A percentile compares a stretch with the other conserved stretches of the same genome.
These are phyloP conservation scores for Daldinia childiae DNA, from an alignment of 495 filamentous ascomycete genomes.

Conservation along the genomic window DNA sequence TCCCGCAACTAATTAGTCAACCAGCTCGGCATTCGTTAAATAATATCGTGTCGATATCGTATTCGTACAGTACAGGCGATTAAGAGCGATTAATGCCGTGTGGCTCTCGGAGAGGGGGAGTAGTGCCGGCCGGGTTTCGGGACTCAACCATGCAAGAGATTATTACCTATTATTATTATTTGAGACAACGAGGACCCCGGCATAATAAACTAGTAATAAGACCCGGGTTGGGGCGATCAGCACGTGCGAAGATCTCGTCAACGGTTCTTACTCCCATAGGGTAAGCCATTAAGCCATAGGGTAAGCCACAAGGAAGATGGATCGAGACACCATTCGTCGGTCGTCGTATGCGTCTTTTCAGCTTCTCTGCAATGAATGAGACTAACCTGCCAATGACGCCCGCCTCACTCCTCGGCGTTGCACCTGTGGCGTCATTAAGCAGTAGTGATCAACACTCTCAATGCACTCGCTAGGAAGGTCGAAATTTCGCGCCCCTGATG, in stretches of 20 bases:
- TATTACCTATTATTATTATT: constrained; percentile 12
- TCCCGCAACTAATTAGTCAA: constrained; percentile 26
- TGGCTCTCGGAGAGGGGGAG: constrained; percentile 20
- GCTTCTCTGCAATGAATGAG: constrained; percentile 28
- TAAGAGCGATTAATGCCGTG: constrained; percentile 20
- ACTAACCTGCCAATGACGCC: constrained; percentile 15
- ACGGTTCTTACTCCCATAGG: constrained; percentile 36
- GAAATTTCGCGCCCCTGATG: constrained; percentile 14
- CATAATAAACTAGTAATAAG: constrained; percentile 44
- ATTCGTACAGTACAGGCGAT: constrained; percentile 31
- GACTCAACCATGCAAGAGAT: constrained; percentile 28
- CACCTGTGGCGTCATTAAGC: constrained; percentile 41
- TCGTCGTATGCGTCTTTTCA: constrained; percentile 31
- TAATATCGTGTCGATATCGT: constrained; percentile 11
- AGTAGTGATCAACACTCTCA: constrained; percentile 31
- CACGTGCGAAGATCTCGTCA: constrained; percentile 44
- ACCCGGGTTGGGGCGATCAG: constrained; percentile 42
- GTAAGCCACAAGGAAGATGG: constrained; percentile 24
- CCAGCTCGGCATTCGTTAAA: constrained; percentile 27
- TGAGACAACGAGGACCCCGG: constrained; percentile 32
- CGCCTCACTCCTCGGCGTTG: constrained; percentile 24
- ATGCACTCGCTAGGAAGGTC: constrained; percentile 38
- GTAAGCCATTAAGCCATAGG: too few relatives aligned
- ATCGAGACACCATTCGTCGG: constrained; percentile 33
- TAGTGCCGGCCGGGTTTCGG: constrained; percentile 43